Percentiles rank a stretch among this genome's conserved stretches.
These are phyloP conservation scores for Colletotrichum musicola DNA, from an alignment of 2,329 filamentous ascomycete species.

Conservation along the genomic window DNA sequence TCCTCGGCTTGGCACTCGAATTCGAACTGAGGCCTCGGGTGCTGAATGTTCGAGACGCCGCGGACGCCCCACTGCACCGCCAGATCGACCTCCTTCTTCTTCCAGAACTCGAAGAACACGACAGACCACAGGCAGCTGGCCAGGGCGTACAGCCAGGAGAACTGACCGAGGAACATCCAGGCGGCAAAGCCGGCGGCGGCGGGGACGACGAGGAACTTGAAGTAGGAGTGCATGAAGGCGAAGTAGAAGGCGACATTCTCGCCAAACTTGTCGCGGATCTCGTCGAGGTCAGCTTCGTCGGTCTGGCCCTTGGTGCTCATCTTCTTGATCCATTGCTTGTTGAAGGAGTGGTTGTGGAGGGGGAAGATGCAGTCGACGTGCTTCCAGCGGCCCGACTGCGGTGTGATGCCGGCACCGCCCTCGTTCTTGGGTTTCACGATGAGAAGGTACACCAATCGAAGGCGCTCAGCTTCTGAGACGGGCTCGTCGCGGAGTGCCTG, in stretches of 20 bases:
- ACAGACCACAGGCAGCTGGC: slow-evolving; percentile 88
- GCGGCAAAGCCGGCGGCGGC: slow-evolving; percentile 81
- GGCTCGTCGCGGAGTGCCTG: slow-evolving; percentile 79
- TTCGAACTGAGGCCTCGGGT: slow-evolving; percentile 80
- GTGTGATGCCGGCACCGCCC: slow-evolving; percentile 83
- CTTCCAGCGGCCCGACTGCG: slow-evolving; percentile 77
- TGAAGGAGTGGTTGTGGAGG: slow-evolving; percentile 81
- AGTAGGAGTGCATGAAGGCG: slow-evolving; percentile 92
- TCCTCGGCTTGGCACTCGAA: slow-evolving; percentile 84
- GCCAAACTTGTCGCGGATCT: slow-evolving; percentile 82
- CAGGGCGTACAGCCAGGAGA: slow-evolving; percentile 84
- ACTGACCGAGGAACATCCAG: slow-evolving; percentile 87
- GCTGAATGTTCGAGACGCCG: slow-evolving; percentile 85
- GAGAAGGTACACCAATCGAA: slow-evolving; percentile 88
- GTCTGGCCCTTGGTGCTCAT: slow-evolving; percentile 80
- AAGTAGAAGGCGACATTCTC: slow-evolving; percentile 95
- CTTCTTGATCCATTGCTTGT: slow-evolving; percentile 79
- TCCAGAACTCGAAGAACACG: slow-evolving; percentile 95
- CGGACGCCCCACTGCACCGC: slow-evolving; percentile 90
- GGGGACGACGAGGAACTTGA: slow-evolving; percentile 85
- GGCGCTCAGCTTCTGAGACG: slow-evolving; percentile 87
- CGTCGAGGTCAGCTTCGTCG: slow-evolving; percentile 74
- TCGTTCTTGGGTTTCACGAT: slow-evolving; percentile 80
- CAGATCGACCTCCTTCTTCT: slow-evolving; percentile 89
- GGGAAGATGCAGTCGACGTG: slow-evolving; percentile 81